Evolutionary conservation across 2,329 filamentous ascomycete species (phyloP), one percentile per base, ranked within the genome.

Genomic region (Aspergillaceae sp.): DNA sequence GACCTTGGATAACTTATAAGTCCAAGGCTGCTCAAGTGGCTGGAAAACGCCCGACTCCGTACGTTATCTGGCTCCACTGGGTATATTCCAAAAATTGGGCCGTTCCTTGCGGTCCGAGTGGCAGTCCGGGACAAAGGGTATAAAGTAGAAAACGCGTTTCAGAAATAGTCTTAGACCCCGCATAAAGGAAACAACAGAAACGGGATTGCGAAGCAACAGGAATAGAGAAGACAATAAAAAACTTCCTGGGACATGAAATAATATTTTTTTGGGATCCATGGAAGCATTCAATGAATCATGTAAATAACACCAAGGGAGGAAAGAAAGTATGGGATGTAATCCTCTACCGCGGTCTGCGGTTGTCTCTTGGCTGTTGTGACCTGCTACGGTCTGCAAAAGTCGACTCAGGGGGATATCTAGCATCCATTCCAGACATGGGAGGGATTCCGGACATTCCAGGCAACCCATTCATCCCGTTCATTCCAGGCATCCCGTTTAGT

Each of bases 341-440:
- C 40, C 40, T 56, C 55, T 62, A 67, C 55, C 66, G 65, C 47
- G 63, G 55, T 46, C 65, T 61, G 46, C 67, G 66, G 46, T 58
- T 55, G 43, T 67, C 64, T 56, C 67, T 63, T 51, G 66, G 55
- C 54, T 62, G 59, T 48, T 67, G 66, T 55, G 65, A 63, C 55
- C 67, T 65, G 60, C 56, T 65, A 52, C 62, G 64, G 52, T 68
- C 66, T 51, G 51, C 48, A 47, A 63, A 64, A 41, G 48, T 42
- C 34, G 60, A 61, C 49, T 70, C 67, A 53, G 66, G 62, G 48
- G 66, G 65, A 54, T 69, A 70, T 64, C 68, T 69, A 47, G 65
- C 57, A 46, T 69, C 68, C 60, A 68, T 66, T 63, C 59, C 61
- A 38, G 36, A 19, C 61, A 68, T 65, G 61, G 6, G 30, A 9